phyloP scores from a whole-genome alignment of 192 early-diverging fungal species.

The Backusella luteola region DNA sequence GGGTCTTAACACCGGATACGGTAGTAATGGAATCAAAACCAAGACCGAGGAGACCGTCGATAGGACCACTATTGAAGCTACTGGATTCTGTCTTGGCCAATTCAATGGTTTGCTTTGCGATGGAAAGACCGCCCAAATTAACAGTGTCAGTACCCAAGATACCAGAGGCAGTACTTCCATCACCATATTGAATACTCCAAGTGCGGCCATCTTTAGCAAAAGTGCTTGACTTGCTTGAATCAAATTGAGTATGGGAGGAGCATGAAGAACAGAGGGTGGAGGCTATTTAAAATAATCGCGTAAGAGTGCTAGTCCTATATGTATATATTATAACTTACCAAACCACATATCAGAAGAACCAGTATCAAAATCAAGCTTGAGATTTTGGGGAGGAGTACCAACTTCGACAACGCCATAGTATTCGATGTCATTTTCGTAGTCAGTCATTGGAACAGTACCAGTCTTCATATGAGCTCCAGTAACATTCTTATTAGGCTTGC shows the following conservation, averaged over 20 bases:
- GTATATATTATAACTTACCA: slow-evolving; percentile 14
- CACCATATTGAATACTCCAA: slow-evolving; percentile 66
- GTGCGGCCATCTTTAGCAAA: slow-evolving; percentile 54
- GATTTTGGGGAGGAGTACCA: slow-evolving; percentile 64
- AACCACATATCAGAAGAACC: slow-evolving; percentile 72
- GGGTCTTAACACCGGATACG: slow-evolving; percentile 48
- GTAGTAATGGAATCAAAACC: slow-evolving; percentile 52
- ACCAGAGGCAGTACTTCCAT: slow-evolving; percentile 51
- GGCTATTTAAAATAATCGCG: slow-evolving; percentile 14
- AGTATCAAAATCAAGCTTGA: slow-evolving; percentile 73
- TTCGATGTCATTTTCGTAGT: slow-evolving; percentile 49
- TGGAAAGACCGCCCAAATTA: slow-evolving; percentile 56
- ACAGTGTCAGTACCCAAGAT: slow-evolving; percentile 52
- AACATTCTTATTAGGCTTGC: neutral
- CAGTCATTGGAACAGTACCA: slow-evolving; percentile 34
- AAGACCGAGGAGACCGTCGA: slow-evolving; percentile 66
- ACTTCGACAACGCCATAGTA: slow-evolving; percentile 65
- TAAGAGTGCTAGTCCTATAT: neutral
- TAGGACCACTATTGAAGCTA: slow-evolving; percentile 52
- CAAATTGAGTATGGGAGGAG: slow-evolving; percentile 34
- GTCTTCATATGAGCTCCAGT: neutral
- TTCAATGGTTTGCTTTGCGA: slow-evolving; percentile 60
- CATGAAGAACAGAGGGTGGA: slow-evolving; percentile 29
- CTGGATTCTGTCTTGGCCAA: slow-evolving; percentile 60
- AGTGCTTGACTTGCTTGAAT: slow-evolving; percentile 39